phyloP scores from a whole-genome alignment of 176 grass and related monocot species.

The Zizania latifolia region DNA sequence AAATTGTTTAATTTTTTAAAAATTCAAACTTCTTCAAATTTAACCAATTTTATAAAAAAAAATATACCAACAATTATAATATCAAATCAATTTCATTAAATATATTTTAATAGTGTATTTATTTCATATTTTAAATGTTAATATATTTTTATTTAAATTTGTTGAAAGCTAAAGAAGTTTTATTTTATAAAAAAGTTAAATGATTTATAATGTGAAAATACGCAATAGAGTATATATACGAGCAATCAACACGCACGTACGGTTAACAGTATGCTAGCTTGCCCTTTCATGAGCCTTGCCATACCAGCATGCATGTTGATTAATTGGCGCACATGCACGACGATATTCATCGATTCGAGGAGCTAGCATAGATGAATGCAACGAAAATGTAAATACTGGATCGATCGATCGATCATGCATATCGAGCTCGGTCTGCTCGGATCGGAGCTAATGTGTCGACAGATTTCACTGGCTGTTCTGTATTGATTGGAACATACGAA shows the following conservation, averaged over 20 bases:
- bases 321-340: conserved; percentile 28
- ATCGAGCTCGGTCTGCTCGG: background rate
- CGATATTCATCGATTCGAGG: background rate
- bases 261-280: background rate
- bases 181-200: too few species aligned
- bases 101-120: too few species aligned
- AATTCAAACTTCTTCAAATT: too few species aligned
- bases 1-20: too few species aligned
- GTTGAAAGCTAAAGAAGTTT: too few species aligned
- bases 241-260: background rate
- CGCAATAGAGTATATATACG: too few species aligned
- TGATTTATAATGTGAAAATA: too few species aligned
- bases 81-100: too few species aligned
- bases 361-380: background rate
- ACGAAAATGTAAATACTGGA: background rate
- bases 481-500: background rate
- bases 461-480: background rate
- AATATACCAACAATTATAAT: too few species aligned
- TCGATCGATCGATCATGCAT: background rate
- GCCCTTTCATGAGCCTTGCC: background rate
- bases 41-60: too few species aligned
- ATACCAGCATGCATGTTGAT: background rate
- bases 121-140: too few species aligned
- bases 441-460: background rate
- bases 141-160: too few species aligned